A percentile compares a stretch with the other conserved stretches of the same genome.
phyloP scores from a whole-genome alignment of 2,329 filamentous ascomycete genomes.

The Tolypocladium guangdongense region DNA sequence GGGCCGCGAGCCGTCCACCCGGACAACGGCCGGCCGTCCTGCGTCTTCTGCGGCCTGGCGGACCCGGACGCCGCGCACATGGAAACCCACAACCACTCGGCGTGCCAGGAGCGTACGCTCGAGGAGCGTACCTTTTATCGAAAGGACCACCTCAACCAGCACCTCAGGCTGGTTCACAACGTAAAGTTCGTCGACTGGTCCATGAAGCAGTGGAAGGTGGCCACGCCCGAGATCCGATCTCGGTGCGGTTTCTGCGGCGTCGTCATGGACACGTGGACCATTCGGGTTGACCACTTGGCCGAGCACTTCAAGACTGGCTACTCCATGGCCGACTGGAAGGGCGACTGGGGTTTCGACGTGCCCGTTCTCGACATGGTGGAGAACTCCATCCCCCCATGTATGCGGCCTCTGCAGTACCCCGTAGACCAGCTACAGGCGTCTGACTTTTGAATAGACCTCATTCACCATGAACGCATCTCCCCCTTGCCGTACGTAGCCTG shows the following conservation, averaged over 20 bases:
- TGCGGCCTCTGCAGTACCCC: constrained; percentile 27
- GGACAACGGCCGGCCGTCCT: constrained; percentile 44
- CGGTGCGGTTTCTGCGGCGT: constrained; percentile 56
- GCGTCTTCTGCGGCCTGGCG: constrained; percentile 47
- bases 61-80: constrained; percentile 45
- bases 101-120: constrained; percentile 54
- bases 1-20: constrained; percentile 45
- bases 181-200: constrained; percentile 52
- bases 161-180: constrained; percentile 50
- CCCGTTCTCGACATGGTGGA: constrained; percentile 52
- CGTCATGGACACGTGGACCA: constrained; percentile 50
- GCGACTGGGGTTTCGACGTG: constrained; percentile 56
- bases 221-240: constrained; percentile 49
- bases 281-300: constrained; percentile 52
- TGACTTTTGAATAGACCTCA: constrained; percentile 45
- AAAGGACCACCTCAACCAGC: constrained; percentile 57
- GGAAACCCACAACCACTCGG: constrained; percentile 47
- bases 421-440: constrained; percentile 24
- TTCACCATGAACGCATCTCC: constrained; percentile 50
- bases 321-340: constrained; percentile 59
- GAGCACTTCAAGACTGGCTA: constrained; percentile 57
- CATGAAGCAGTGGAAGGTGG: constrained; percentile 53
- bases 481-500: constrained; percentile 43
- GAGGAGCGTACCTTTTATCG: constrained; percentile 56
- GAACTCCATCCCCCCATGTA: constrained; percentile 56